A percentile compares a stretch with the other conserved stretches of the same genome.
Conservation (phyloP, 176 grass and related monocot genomes). For the Otatea glauca region DNA sequence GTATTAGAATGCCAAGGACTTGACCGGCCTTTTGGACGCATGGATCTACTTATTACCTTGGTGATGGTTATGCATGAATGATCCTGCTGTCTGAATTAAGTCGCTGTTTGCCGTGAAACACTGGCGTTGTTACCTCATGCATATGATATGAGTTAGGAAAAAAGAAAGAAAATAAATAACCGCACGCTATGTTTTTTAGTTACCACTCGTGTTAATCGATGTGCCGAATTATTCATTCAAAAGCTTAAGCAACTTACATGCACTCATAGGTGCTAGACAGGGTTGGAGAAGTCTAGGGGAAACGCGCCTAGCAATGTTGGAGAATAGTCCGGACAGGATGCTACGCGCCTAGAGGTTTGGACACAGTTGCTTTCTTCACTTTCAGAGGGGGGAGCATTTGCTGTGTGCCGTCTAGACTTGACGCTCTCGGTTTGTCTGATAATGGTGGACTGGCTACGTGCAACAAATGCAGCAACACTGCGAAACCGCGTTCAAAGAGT, state of each 20-base stretch:
- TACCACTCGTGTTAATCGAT: no score
- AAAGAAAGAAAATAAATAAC: background rate
- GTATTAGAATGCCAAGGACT: constrained; percentile 46
- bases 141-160: background rate
- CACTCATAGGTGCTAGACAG: no score
- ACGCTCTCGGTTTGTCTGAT: background rate
- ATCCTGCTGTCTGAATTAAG: background rate
- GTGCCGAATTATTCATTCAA: no score
- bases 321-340: background rate
- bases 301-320: background rate
- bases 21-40: constrained; percentile 18
- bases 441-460: background rate
- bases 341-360: constrained; percentile 34
- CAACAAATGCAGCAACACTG: background rate
- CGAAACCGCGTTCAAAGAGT: background rate
- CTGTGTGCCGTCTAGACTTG: background rate
- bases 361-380: background rate
- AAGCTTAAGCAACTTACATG: no score
- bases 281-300: no score
- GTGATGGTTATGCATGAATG: background rate
- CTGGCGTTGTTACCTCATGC: background rate
- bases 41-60: background rate
- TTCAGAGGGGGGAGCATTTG: background rate
- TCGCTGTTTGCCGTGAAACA: constrained; percentile 19
- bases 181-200: no score